These are phyloP conservation scores for Fusarium cyanostomum DNA, from an alignment of 2,329 filamentous ascomycete species.

Conservation along the genomic window DNA sequence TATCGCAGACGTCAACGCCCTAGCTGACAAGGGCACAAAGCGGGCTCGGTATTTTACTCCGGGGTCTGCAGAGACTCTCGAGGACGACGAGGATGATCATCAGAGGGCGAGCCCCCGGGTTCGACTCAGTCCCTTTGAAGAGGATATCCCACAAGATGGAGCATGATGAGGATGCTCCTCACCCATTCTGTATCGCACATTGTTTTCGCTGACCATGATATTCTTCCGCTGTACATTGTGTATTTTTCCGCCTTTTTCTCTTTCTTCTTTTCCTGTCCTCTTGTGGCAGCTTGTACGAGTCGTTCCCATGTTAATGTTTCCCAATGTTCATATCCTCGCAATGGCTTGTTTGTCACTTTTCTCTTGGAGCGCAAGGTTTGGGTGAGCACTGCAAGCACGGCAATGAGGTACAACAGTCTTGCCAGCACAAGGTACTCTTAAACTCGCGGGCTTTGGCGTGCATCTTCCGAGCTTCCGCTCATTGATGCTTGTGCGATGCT, in stretches of 20 bases:
- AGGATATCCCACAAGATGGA: neutral
- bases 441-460: slow-evolving; percentile 1
- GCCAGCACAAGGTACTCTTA: neutral
- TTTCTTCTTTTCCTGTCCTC: neutral
- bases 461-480: slow-evolving; percentile 9
- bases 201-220: neutral
- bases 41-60: slow-evolving; percentile 52
- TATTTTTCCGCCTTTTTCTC: neutral
- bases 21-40: slow-evolving; percentile 53
- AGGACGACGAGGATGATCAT: slow-evolving; percentile 60
- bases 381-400: neutral
- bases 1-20: slow-evolving; percentile 10
- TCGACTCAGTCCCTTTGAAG: slow-evolving; percentile 34
- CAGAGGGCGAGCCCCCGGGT: slow-evolving; percentile 44
- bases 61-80: slow-evolving; percentile 54
- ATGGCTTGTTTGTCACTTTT: neutral
- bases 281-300: neutral
- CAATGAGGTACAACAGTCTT: neutral
- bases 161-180: neutral
- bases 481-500: slow-evolving; percentile 14
- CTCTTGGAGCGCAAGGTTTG: neutral
- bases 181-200: neutral
- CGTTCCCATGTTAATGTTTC: neutral
- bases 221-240: neutral
- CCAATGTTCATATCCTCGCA: neutral